Base-by-base conservation (phyloP, 1,284 basidiomycete species). In the Jaminaea rosea region DNA sequence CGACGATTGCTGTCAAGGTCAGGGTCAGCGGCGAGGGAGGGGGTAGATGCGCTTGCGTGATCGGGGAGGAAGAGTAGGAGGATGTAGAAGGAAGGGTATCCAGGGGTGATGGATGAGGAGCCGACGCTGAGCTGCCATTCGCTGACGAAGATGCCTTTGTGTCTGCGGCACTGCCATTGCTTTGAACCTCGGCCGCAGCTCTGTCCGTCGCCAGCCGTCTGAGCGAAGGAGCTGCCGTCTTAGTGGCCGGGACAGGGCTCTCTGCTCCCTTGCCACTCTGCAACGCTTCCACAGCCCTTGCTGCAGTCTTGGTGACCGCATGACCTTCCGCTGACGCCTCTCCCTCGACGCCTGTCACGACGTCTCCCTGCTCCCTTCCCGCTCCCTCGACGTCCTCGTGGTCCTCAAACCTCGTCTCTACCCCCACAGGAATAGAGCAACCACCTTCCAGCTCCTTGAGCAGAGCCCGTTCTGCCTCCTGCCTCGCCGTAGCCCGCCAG, bases 341-440 rank as follows among this genome's bases (percentile, higher is more conserved):
- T 15, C 34, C 34, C 6, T n/a, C n/a, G 4, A n/a, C 34, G n/a
- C n/a, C 34, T 17, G 39, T 23, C 7, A 23, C 19, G 11, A 23
- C 11, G 1, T 58, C 58, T 10, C 17, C 51, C 10, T 26, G 21
- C 52, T 72, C 70, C 47, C 60, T 60, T n/a, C 64, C 50, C 48
- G 49, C 44, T 4, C 62, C 65, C 34, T 73, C 70, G 23, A 67
- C 50, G 36, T 55, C 54, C 7, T 57, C 59, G 49, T 73, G 66
- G 46, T 72, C 69, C 9, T 62, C 60, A 39, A 72, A 69, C 60
- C 46, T 60, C 51, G 83, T 85, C 53, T 81, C 79, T 27, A 89
- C 85, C 15, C 93, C 92, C n/a, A 97, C 91, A 0, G 93, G 94
- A 1, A 98, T 90, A 55, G 87, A 92, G 75, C 94, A 98, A 26